Evolutionary conservation across 495 filamentous ascomycete genomes (phyloP).

Genomic region (Jackrogersella multiformis): DNA sequence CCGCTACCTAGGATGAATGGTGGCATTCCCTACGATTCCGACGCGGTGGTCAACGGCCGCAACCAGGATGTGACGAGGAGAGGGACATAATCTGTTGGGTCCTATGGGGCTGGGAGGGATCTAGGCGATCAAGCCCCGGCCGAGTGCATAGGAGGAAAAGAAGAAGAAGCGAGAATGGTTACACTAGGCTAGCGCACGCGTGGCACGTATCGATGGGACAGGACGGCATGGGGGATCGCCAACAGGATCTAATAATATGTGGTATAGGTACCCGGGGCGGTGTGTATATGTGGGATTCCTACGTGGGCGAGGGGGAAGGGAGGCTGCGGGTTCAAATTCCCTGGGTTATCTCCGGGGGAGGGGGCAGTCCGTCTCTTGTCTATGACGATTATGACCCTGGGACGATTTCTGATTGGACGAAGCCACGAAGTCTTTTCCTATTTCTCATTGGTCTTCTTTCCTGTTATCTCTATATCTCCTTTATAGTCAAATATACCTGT

Average conservation of each 20-base stretch:
- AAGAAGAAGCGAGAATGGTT: neutral
- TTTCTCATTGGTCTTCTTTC: slow-evolving; percentile 5
- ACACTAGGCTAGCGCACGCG: slow-evolving; percentile 16
- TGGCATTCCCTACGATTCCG: slow-evolving; percentile 7
- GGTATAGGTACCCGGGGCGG: slow-evolving; percentile 12
- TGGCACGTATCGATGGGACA: slow-evolving; percentile 18
- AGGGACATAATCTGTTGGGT: slow-evolving; percentile 6
- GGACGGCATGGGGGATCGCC: slow-evolving; percentile 3
- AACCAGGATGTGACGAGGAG: slow-evolving; percentile 12
- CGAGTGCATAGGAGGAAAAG: neutral
- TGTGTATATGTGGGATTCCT: slow-evolving; percentile 28
- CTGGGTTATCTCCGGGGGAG: slow-evolving; percentile 11
- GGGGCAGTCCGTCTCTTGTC: slow-evolving; percentile 8
- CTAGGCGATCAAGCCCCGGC: neutral
- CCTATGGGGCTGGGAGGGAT: slow-evolving; percentile 19
- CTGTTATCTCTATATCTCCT: neutral
- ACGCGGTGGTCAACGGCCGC: slow-evolving; percentile 11
- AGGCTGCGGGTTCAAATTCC: neutral
- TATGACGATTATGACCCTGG: slow-evolving; percentile 34
- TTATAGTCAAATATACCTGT: slow-evolving; percentile 5
- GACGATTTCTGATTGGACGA: slow-evolving; percentile 36
- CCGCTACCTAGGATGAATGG: slow-evolving; percentile 6
- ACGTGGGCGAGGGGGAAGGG: neutral
- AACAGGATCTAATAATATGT: slow-evolving; percentile 26
- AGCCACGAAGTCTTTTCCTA: slow-evolving; percentile 23